Evolutionary conservation across 2,329 filamentous ascomycete species (phyloP).

Genomic region (Chaetomium strumarium): DNA sequence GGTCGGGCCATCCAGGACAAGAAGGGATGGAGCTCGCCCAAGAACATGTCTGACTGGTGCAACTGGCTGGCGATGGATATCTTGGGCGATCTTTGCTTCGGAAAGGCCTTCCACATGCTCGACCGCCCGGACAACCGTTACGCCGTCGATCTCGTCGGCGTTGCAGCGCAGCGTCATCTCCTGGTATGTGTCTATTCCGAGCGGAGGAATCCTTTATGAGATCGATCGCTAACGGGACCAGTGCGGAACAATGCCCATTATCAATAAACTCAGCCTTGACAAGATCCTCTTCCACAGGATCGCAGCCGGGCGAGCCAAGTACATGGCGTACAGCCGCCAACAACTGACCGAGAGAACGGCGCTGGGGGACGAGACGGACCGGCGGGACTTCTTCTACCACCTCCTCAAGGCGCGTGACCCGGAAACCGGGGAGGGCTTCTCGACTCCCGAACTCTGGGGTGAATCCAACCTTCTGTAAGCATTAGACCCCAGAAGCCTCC

Average conservation of each 20-base stretch:
- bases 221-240: conserved; percentile 27
- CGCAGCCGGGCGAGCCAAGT: conserved; percentile 59
- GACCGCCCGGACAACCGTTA: conserved; percentile 56
- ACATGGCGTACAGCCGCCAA: conserved; percentile 64
- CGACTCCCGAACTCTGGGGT: conserved; percentile 61
- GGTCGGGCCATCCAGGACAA: conserved; percentile 35
- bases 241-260: conserved; percentile 66
- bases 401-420: conserved; percentile 66
- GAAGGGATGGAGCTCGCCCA: conserved; percentile 52
- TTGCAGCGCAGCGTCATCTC: conserved; percentile 62
- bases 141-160: conserved; percentile 60
- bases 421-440: conserved; percentile 62
- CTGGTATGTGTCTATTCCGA: conserved; percentile 47
- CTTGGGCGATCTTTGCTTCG: conserved; percentile 54
- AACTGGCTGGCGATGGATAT: conserved; percentile 59
- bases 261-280: conserved; percentile 61
- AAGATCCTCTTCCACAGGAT: conserved; percentile 62
- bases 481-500: neutral
- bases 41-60: conserved; percentile 59
- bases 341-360: conserved; percentile 63
- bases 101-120: conserved; percentile 58
- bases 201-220: neutral
- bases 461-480: conserved; percentile 61
- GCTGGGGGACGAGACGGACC: conserved; percentile 58
- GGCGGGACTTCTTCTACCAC: conserved; percentile 72